Evolutionary conservation across 2,329 filamentous ascomycete species (phyloP), one percentile per base, ranked within the genome.

Genomic region (Colletotrichum australisinense): DNA sequence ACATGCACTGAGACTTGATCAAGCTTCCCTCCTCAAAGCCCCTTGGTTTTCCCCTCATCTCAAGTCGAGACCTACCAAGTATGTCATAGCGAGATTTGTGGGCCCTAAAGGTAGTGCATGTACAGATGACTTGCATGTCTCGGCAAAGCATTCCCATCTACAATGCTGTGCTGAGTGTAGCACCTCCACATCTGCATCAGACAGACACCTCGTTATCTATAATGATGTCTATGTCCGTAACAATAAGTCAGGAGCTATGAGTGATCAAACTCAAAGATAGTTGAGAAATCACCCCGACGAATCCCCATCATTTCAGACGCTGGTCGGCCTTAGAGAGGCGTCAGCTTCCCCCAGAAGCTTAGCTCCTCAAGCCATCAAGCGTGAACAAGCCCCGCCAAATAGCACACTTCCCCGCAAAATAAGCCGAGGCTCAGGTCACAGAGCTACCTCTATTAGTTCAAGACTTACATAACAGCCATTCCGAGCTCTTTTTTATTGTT

Each of bases 1-100:
- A 49, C 42, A 49, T 49, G 8, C 26, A 63, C 11, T 28, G 28
- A 19, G 19, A 30, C 22, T 22, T 14, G 59, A 32, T 30, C 11
- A 9, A 28, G 12, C 24, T 32, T 30, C 52, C 11, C 22, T n/a
- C 24, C 14, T 55, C 14, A 24, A 26, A 24, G 12, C 14, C 11
- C 6, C 16, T 14, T 14, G 42, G 28, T 9, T n/a, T 55, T 38
- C 62, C 62, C 62, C 62, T 63, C 62, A 63, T 63, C 62, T 35
- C 32, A 14, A n/a, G 32, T 22, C 60, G 60, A 63, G 16, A 63
- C 26, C 24, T 32, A n/a, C n/a, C n/a, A n/a, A n/a, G n/a, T n/a
- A 35, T 24, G n/a, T n/a, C 26, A 35, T 49, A 16, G 42, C 60
- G n/a, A 52, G 7, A 26, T 53, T 11, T 63, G 60, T 52, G 62